Conservation (phyloP, 164 flowering plant species). For the Platanus orientalis region DNA sequence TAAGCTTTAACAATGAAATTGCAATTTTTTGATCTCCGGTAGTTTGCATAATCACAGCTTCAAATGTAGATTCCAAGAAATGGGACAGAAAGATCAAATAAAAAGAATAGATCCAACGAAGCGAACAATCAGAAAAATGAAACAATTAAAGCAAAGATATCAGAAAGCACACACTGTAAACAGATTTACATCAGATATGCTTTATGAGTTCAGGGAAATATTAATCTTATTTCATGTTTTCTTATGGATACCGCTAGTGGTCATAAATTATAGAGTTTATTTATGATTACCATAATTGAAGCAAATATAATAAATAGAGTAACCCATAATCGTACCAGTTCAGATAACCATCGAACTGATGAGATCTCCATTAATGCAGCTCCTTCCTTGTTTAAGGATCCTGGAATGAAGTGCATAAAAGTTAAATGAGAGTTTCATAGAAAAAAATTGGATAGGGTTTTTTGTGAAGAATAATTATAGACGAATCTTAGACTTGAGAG, state of each 20-base stretch:
- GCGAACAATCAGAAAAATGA: not conserved
- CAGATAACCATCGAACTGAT: conserved; percentile 30
- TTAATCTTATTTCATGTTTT: too few relatives aligned
- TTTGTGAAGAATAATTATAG: not conserved
- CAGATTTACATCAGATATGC: too few relatives aligned
- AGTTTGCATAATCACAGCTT: not conserved
- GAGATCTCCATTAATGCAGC: conserved; percentile 38
- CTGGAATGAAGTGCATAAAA: not conserved
- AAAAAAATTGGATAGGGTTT: too few relatives aligned
- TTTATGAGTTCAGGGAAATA: too few relatives aligned
- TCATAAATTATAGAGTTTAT: too few relatives aligned
- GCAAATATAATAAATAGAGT: not conserved
- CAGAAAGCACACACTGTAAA: too few relatives aligned
- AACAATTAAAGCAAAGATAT: not conserved
- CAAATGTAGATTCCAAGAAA: not conserved
- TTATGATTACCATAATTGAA: too few relatives aligned
- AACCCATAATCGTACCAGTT: conserved; percentile 27
- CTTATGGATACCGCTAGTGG: too few relatives aligned
- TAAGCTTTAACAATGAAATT: not conserved
- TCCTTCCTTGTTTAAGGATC: not conserved
- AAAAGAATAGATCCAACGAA: not conserved
- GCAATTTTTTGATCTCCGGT: not conserved
- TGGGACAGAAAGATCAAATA: not conserved
- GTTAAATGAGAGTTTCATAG: not conserved
- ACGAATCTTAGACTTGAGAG: not conserved